Percentiles rank a stretch among this genome's conserved stretches.
These are phyloP conservation scores for Fraxinus angustifolia DNA, from an alignment of 305 asterid species.

Conservation along the genomic window DNA sequence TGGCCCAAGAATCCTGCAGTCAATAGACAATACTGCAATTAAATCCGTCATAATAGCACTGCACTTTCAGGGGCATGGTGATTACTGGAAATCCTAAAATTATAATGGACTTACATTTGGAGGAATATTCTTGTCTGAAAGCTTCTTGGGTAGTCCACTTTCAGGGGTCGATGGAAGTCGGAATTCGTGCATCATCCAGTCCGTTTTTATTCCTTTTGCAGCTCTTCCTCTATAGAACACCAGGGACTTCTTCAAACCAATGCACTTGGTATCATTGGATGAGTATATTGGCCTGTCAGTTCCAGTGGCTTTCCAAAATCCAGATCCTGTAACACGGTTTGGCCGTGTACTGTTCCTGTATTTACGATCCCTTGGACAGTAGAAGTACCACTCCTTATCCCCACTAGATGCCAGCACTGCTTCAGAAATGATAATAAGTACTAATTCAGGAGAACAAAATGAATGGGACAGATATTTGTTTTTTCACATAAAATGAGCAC, in stretches of 20 bases:
- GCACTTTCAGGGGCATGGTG: background rate
- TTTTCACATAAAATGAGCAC: background rate
- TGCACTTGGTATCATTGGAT: slow-evolving; percentile 61
- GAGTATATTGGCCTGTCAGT: slow-evolving; percentile 85
- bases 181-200: slow-evolving; percentile 98
- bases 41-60: background rate
- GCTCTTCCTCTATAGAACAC: slow-evolving; percentile 89
- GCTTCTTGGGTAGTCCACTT: slow-evolving; percentile 41
- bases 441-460: background rate
- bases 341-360: slow-evolving; percentile 84
- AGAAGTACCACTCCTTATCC: slow-evolving; percentile 94
- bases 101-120: slow-evolving; percentile 36
- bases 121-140: slow-evolving; percentile 53
- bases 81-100: background rate
- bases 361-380: slow-evolving; percentile 86
- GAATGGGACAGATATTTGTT: background rate
- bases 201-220: slow-evolving; percentile 78
- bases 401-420: slow-evolving; percentile 72
- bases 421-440: background rate
- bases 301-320: slow-evolving; percentile 95
- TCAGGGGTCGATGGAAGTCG: slow-evolving; percentile 60
- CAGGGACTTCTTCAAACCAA: slow-evolving; percentile 75
- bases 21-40: background rate
- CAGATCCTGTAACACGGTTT: slow-evolving; percentile 78
- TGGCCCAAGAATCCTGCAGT: slow-evolving; percentile 81